Evolutionary conservation across 192 early-diverging fungal genomes (phyloP).

Genomic region (Mortierella claussenii): DNA sequence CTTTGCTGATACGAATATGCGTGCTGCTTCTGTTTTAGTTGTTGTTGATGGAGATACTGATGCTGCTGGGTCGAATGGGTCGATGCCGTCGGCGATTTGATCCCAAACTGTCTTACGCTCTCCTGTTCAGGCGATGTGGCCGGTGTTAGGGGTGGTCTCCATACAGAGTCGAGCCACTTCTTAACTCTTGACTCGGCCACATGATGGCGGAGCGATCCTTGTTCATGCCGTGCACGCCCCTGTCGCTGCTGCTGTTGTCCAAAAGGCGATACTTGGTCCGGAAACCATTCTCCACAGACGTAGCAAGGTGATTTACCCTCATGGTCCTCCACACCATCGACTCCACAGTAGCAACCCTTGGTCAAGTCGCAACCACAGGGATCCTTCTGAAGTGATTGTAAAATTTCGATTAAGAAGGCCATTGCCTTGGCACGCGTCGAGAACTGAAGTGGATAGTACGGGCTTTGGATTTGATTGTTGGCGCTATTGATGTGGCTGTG

Average conservation of each 20-base stretch:
- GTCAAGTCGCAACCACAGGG: constrained; percentile 47
- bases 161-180: constrained; percentile 44
- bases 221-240: constrained; percentile 45
- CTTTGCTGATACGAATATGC: background rate
- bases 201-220: constrained; percentile 47
- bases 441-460: constrained; percentile 47
- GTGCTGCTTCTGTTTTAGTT: background rate
- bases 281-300: constrained; percentile 51
- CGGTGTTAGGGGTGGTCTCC: constrained; percentile 37
- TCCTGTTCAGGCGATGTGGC: constrained; percentile 42
- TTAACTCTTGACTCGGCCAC: constrained; percentile 49
- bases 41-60: constrained; percentile 7
- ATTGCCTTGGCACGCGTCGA: constrained; percentile 46
- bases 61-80: too few relatives aligned
- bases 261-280: background rate
- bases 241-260: constrained; percentile 7
- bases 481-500: background rate
- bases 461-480: background rate
- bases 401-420: constrained; percentile 42
- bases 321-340: constrained; percentile 46
- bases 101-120: constrained; percentile 27
- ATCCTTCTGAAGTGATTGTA: constrained; percentile 47
- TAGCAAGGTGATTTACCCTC: constrained; percentile 45
- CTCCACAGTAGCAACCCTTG: constrained; percentile 36
- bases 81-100: constrained; percentile 1